phyloP scores from a whole-genome alignment of 176 grass and related monocot species.

The Carex littledalei region DNA sequence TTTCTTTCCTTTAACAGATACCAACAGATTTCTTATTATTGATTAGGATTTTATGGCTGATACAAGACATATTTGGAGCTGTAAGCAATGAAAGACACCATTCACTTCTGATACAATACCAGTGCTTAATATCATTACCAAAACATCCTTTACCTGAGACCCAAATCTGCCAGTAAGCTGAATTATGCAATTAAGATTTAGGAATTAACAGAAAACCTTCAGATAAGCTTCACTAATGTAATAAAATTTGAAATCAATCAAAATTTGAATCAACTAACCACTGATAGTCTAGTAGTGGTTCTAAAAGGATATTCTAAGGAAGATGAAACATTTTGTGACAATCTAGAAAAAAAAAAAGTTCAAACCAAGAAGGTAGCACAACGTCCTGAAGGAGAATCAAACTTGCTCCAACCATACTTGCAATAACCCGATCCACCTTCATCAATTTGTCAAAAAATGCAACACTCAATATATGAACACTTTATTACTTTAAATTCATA shows the following conservation, averaged over 20 bases:
- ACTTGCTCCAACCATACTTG: slow-evolving; percentile 99
- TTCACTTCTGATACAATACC: background rate
- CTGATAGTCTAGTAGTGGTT: background rate
- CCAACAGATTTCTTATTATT: background rate
- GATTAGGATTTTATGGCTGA: background rate
- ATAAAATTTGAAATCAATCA: background rate
- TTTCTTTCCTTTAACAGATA: background rate
- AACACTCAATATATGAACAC: background rate
- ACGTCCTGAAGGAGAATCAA: slow-evolving; percentile 75
- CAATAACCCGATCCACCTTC: slow-evolving; percentile 97
- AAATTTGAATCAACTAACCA: background rate
- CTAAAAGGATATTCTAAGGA: background rate
- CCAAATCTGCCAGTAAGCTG: background rate
- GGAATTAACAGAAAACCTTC: background rate
- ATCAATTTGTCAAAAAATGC: background rate
- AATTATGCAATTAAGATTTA: background rate
- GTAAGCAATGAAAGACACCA: background rate
- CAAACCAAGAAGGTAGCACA: slow-evolving; percentile 83
- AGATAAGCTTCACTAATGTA: background rate
- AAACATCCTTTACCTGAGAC: background rate
- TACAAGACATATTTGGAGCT: background rate
- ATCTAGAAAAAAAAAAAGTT: background rate
- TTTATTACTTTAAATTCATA: background rate
- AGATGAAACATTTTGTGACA: background rate
- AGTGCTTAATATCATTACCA: background rate